Percentiles rank a stretch among this genome's conserved stretches.
Conservation (phyloP, 1,139 yeast species). For the Scheffersomyces stambukii region DNA sequence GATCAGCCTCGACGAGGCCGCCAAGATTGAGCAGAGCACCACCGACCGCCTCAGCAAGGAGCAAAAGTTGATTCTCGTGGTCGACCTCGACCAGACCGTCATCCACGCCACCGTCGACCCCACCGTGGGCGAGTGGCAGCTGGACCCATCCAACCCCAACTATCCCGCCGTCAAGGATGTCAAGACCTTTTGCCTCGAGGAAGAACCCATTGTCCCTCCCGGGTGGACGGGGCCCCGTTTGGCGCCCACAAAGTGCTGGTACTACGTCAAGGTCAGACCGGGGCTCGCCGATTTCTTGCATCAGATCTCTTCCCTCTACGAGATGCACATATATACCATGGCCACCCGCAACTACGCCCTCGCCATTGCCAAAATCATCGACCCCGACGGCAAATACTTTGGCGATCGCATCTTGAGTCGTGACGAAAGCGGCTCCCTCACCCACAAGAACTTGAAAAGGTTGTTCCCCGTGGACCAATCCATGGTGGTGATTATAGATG, state of each 20-base stretch:
- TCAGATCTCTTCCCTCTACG: slow-evolving; percentile 62
- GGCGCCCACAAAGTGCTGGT: slow-evolving; percentile 66
- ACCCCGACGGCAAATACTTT: slow-evolving; percentile 80
- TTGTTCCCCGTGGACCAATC: slow-evolving; percentile 94
- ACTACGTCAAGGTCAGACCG: slow-evolving; percentile 89
- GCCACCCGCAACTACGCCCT: slow-evolving; percentile 96
- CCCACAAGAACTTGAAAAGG: slow-evolving; percentile 83
- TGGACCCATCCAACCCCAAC: slow-evolving; percentile 80
- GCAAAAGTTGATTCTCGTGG: slow-evolving; percentile 79
- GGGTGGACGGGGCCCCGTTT: slow-evolving; percentile 56
- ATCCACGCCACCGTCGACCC: slow-evolving; percentile 98
- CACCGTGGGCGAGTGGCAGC: slow-evolving; percentile 94
- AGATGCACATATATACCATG: slow-evolving; percentile 96
- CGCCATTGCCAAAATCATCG: slow-evolving; percentile 86
- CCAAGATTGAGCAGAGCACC: slow-evolving; percentile 68
- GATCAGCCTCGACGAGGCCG: slow-evolving; percentile 83
- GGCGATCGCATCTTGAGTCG: slow-evolving; percentile 89
- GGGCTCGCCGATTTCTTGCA: slow-evolving; percentile 73
- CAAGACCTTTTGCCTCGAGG: slow-evolving; percentile 68
- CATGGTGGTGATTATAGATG: slow-evolving; percentile 95
- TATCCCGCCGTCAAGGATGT: slow-evolving; percentile 84
- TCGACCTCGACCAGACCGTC: slow-evolving; percentile 95
- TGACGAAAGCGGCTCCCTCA: slow-evolving; percentile 91
- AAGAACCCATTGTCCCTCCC: slow-evolving; percentile 61
- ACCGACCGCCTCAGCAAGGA: slow-evolving; percentile 59